phyloP scores from a whole-genome alignment of 2,329 filamentous ascomycete genomes.

The Trematosphaeria pertusa region DNA sequence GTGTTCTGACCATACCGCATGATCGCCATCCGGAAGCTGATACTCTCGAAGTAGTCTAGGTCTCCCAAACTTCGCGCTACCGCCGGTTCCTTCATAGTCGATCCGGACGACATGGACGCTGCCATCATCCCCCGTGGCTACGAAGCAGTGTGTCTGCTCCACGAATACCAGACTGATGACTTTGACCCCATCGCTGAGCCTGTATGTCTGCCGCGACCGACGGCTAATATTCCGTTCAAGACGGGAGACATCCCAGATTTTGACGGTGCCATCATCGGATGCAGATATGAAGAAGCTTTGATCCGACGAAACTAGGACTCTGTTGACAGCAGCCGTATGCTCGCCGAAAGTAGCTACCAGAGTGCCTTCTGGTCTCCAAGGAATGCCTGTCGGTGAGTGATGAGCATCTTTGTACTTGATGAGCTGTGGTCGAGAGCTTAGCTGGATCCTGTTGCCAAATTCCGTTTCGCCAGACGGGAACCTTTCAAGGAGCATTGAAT shows the following conservation, averaged over 20 bases:
- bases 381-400: conserved; percentile 57
- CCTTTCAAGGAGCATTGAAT: conserved; percentile 79
- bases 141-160: conserved; percentile 91
- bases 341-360: conserved; percentile 90
- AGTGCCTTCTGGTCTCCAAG: conserved; percentile 84
- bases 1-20: conserved; percentile 90
- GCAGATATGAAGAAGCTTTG: conserved; percentile 94
- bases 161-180: conserved; percentile 89
- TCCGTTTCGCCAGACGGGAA: conserved; percentile 67
- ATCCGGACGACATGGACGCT: conserved; percentile 83
- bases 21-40: conserved; percentile 75
- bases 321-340: conserved; percentile 81
- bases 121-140: conserved; percentile 89
- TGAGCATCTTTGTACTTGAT: conserved; percentile 63
- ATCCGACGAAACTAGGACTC: conserved; percentile 83
- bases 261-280: conserved; percentile 88
- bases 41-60: conserved; percentile 75
- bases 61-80: conserved; percentile 75
- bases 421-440: conserved; percentile 62
- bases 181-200: conserved; percentile 72
- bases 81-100: conserved; percentile 64
- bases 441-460: conserved; percentile 80
- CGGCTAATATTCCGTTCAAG: conserved; percentile 91
- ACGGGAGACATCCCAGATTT: conserved; percentile 89
- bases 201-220: conserved; percentile 84